Percentiles rank a stretch among this genome's conserved stretches.
Evolutionary conservation across 805 yeast genomes (phyloP).

Genomic region (Pichia sporocuriosa): DNA sequence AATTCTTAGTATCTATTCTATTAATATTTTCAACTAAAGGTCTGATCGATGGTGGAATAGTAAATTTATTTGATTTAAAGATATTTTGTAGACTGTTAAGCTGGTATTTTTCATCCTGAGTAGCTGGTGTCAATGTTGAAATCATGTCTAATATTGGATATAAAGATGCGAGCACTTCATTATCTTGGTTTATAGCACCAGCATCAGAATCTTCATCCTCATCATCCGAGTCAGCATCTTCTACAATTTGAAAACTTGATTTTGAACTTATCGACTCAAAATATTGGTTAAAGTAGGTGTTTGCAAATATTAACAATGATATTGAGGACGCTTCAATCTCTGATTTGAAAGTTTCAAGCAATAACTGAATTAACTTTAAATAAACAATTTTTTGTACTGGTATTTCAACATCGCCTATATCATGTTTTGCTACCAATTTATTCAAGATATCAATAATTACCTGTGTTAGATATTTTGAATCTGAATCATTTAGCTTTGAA

Average conservation of each 20-base stretch:
- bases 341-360: slow-evolving; percentile 53
- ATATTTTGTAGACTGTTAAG: slow-evolving; percentile 11
- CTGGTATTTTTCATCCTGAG: slow-evolving; percentile 5
- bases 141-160: slow-evolving; percentile 11
- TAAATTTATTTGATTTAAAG: not conserved
- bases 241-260: slow-evolving; percentile 5
- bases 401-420: slow-evolving; percentile 32
- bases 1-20: not conserved
- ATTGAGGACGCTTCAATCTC: slow-evolving; percentile 39
- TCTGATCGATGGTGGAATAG: slow-evolving; percentile 4
- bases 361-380: slow-evolving; percentile 55
- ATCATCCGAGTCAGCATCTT: slow-evolving; percentile 33
- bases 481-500: slow-evolving; percentile 37
- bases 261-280: slow-evolving; percentile 1
- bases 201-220: slow-evolving; percentile 30
- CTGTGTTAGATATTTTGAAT: slow-evolving; percentile 38
- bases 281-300: slow-evolving; percentile 5
- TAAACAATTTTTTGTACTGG: slow-evolving; percentile 54
- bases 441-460: slow-evolving; percentile 47
- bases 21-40: slow-evolving; percentile 4
- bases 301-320: slow-evolving; percentile 8
- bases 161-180: slow-evolving; percentile 29
- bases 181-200: slow-evolving; percentile 26
- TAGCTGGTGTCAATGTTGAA: slow-evolving; percentile 1
- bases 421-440: slow-evolving; percentile 46